Evolutionary conservation across 108 stramenopile species (phyloP).

Genomic region (Parietichytrium sp.): DNA sequence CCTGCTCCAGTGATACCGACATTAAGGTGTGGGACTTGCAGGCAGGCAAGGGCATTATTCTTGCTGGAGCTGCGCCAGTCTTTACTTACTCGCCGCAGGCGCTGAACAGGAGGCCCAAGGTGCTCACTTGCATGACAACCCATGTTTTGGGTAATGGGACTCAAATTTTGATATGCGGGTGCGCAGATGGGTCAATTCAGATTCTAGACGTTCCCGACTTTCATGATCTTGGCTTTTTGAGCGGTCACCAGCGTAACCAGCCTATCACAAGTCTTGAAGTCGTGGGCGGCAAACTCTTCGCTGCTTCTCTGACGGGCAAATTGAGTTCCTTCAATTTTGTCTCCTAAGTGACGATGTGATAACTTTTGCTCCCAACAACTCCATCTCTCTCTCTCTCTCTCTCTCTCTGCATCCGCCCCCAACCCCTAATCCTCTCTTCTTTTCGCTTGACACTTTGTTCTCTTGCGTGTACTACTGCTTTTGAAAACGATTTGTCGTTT

Average conservation of each 20-base stretch:
- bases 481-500: too few relatives aligned
- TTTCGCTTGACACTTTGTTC: too few relatives aligned
- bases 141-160: not conserved
- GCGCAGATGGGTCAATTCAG: not conserved
- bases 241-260: not conserved
- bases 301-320: not conserved
- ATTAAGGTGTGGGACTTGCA: constrained; percentile 26
- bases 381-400: too few relatives aligned
- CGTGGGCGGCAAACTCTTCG: not conserved
- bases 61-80: not conserved
- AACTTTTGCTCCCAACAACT: too few relatives aligned
- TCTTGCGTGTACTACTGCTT: too few relatives aligned
- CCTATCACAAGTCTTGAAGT: constrained; percentile 25
- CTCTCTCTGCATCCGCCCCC: too few relatives aligned
- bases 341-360: too few relatives aligned
- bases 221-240: constrained; percentile 20
- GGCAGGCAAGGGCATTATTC: constrained; percentile 20
- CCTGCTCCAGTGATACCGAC: constrained; percentile 6
- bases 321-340: constrained; percentile 21
- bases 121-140: constrained; percentile 33
- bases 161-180: constrained; percentile 23
- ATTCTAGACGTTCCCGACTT: constrained; percentile 12
- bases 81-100: not conserved
- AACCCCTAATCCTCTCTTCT: too few relatives aligned
- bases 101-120: not conserved